Evolutionary conservation across 1,284 basidiomycete genomes (phyloP), one percentile per base, ranked within the genome.

Genomic region (Chalciporus piperatoides): DNA sequence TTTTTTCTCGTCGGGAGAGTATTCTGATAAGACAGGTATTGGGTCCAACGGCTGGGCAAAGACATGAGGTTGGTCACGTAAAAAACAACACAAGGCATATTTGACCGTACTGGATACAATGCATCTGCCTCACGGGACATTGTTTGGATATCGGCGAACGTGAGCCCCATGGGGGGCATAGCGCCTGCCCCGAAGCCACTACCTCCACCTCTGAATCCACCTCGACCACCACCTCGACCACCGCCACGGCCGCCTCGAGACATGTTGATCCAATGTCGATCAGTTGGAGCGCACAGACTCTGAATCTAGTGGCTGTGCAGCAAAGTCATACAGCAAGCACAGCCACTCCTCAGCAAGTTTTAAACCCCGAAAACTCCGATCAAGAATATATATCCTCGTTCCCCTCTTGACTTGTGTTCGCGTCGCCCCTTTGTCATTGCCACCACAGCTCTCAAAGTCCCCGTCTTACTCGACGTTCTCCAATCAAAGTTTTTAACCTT

Each of bases 131-230:
- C 88, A 51, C 84, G 71, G 17, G 85, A 85, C 62, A 90, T 69
- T 41, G 79, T 74, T 65, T 88, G 85, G 44, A 91, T 76, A 63
- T 91, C 88, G 40, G 84, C 79, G 61, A 87, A 88, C 4, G 82
- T 82, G 36, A 90, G 76, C 23, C 88, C 88, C 82, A 89, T 86
- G 1, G 87, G 86, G 4, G 82, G 82, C 37, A 78, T 69, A 43
- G 67, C 72, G 40, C 71, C 70, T 42, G 68, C 63, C 6, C 80
- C 80, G 7, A 78, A 77, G 2, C 76, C 71, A 7, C 80, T n/a
- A 4, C 30, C 74, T 41, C 78, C 63, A 21, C 80, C 79, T 25
- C 77, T 77, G 56, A 80, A 77, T 3, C 79, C 77, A 9, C 82
- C 76, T 55, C 81, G 68, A 2, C 73, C 71, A 21, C 83, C 78